Percentiles rank a stretch among this genome's conserved stretches.
These are phyloP conservation scores for Penicillium fuscoglaucum DNA, from an alignment of 2,329 filamentous ascomycete genomes.

Conservation along the genomic window DNA sequence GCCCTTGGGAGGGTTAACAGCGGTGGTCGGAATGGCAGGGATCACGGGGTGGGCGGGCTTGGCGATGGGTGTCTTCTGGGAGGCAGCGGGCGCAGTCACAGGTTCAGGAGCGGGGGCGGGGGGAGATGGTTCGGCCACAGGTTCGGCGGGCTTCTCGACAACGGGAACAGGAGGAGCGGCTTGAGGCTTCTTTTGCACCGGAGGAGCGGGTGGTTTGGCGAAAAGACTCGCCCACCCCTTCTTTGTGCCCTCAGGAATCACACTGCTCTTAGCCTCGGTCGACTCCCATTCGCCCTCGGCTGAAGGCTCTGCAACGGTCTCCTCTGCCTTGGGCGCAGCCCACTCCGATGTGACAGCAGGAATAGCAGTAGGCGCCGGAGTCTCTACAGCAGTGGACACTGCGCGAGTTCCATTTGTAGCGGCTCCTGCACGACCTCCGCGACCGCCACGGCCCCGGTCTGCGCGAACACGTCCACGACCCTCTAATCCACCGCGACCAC, in stretches of 20 bases:
- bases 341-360: constrained; percentile 12
- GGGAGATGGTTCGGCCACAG: constrained; percentile 43
- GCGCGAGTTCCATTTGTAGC: constrained; percentile 45
- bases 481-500: constrained; percentile 51
- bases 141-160: constrained; percentile 32
- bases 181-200: constrained; percentile 52
- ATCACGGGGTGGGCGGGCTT: constrained; percentile 36
- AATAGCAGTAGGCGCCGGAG: constrained; percentile 17
- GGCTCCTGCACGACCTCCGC: constrained; percentile 46
- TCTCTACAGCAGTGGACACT: constrained; percentile 26
- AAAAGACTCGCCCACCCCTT: constrained; percentile 73
- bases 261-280: constrained; percentile 35
- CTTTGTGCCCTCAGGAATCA: constrained; percentile 43
- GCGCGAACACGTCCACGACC: constrained; percentile 49
- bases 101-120: constrained; percentile 48
- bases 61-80: constrained; percentile 37
- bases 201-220: constrained; percentile 59
- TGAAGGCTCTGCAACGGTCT: constrained; percentile 29
- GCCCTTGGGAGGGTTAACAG: constrained; percentile 70
- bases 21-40: constrained; percentile 42
- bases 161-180: constrained; percentile 32
- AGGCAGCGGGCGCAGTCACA: constrained; percentile 36
- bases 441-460: constrained; percentile 50
- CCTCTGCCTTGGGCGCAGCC: constrained; percentile 8
- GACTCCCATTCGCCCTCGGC: constrained; percentile 26